phyloP scores from a whole-genome alignment of 108 stramenopile genomes.

The Parmales sp. region DNA sequence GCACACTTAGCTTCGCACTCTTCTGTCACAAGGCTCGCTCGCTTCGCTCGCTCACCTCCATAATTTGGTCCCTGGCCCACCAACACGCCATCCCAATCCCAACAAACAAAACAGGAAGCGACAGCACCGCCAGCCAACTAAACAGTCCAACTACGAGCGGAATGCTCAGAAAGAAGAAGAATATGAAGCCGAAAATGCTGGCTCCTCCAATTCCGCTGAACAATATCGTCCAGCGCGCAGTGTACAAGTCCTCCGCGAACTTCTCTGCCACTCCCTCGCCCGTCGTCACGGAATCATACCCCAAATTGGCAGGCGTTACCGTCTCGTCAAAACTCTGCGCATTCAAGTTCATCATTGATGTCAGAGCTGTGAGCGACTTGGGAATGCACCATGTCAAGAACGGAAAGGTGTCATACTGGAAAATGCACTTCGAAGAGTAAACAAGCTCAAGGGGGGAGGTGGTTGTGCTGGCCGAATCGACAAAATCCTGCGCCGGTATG shows the following conservation, averaged over 20 bases:
- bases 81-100: neutral
- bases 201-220: neutral
- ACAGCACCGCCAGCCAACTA: neutral
- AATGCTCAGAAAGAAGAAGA: neutral
- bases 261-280: neutral
- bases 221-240: slow-evolving; percentile 17
- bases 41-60: too few species aligned
- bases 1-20: neutral
- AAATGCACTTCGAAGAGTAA: neutral
- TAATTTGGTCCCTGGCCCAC: neutral
- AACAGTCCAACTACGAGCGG: neutral
- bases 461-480: neutral
- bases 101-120: neutral
- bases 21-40: neutral
- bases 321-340: too few species aligned
- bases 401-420: neutral
- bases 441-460: neutral
- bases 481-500: neutral
- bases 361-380: neutral
- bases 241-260: slow-evolving; percentile 12
- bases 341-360: neutral
- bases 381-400: neutral
- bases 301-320: neutral
- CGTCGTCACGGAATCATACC: neutral
- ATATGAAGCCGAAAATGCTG: neutral